These are phyloP conservation scores for Cladophialophora yegresii DNA, from an alignment of 2,329 filamentous ascomycete species.

Conservation along the genomic window DNA sequence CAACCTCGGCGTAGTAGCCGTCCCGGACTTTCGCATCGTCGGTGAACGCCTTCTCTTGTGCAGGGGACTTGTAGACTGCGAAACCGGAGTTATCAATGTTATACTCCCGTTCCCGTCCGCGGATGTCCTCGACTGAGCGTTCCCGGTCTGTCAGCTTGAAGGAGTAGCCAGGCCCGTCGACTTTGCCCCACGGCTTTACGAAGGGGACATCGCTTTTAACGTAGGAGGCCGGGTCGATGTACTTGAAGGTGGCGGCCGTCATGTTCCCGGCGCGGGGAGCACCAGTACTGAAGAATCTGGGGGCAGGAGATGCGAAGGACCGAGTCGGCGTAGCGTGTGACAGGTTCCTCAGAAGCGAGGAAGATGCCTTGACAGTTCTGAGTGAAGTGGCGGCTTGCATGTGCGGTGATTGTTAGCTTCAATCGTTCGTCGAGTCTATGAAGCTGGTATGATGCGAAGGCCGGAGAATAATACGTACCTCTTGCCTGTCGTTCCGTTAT, in stretches of 20 bases:
- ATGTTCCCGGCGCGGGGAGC: constrained; percentile 44
- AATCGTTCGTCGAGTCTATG: neutral
- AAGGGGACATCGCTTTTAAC: constrained; percentile 41
- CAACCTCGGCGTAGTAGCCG: constrained; percentile 64
- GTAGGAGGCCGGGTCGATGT: constrained; percentile 60
- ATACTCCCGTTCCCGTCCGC: constrained; percentile 55
- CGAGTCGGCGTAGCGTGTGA: constrained; percentile 8
- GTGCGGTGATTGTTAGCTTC: constrained; percentile 2
- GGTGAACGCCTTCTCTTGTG: constrained; percentile 57
- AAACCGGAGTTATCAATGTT: constrained; percentile 62
- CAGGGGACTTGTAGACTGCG: constrained; percentile 55
- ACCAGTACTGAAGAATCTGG: constrained; percentile 18
- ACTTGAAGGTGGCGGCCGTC: constrained; percentile 62
- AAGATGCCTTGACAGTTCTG: constrained; percentile 18
- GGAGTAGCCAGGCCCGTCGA: constrained; percentile 61
- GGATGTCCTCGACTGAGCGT: constrained; percentile 58
- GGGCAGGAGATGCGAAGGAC: neutral
- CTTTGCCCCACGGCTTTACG: constrained; percentile 64
- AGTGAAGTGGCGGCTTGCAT: constrained; percentile 19
- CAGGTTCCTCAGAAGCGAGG: constrained; percentile 22
- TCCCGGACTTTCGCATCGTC: constrained; percentile 58
- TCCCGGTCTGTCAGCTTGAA: constrained; percentile 53
- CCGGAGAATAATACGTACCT: neutral
- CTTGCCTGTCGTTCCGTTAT: neutral
- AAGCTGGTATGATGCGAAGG: neutral